Base-by-base conservation (phyloP, 305 asterid species). In the Fraxinus floribunda region DNA sequence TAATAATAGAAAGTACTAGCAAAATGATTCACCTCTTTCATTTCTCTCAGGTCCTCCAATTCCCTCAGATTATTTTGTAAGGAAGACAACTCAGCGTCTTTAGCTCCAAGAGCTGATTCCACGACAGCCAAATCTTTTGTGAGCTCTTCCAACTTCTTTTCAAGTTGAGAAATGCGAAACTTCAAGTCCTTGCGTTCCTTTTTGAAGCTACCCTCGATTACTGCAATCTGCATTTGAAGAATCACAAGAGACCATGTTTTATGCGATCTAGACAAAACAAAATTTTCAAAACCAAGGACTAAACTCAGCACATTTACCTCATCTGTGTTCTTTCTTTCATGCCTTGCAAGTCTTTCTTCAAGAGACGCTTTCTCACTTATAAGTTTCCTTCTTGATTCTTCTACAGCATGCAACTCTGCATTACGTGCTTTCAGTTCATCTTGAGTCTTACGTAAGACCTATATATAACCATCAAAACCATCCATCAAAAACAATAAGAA, bases 1-100 rank as follows among this genome's bases (percentile, higher is more conserved):
- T 77, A 74, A 79, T 46, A 81, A 79, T 29, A 26, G 11, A 87
- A 76, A n/a, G 15, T 60, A 16, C 75, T 82, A 39, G 49, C 68
- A 52, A 13, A 84, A 81, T 44, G 77, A 64, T 41, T 82, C 57
- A 96, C 99, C 97, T 96, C 99, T 88, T 94, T 96, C 97, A 94
- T 92, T 89, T 96, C 99, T 90, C 98, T 91, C 76, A 96, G 90
- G 75, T 96, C 98, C 82, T 91, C 99, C 79, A 96, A 84, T 84
- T 94, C 99, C 90, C 88, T 91, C 26, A 96, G 89, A 84, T 93
- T 93, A 89, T 89, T 94, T 86, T 92, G 95, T 89, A 92, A 76
- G 46, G 88, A 75, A 73, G 91, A 84, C 81, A 94, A 64, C 85
- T 93, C 97, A 18, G 80, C 41, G 79, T 93, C 97, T 87, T 94